Base-by-base conservation (phyloP, 192 early-diverging fungal species). In the Entomortierella lignicola region DNA sequence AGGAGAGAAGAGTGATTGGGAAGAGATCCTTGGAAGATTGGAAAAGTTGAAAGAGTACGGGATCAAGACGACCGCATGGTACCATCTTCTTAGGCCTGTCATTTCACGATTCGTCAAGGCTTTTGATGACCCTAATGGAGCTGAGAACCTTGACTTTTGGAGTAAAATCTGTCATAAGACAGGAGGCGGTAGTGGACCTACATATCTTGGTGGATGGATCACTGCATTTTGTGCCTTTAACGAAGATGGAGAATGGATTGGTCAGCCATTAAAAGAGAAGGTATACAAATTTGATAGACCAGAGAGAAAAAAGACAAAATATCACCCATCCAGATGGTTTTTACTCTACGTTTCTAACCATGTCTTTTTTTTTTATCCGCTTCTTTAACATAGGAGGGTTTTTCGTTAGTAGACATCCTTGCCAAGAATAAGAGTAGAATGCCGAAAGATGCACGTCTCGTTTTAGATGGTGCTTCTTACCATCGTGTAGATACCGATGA, bases 11-110 rank as follows among this genome's bases (percentile, higher is more conserved):
- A 30, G 26, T 7, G 63, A 66, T 52, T 66, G 63, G 63, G 63
- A 66, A 52, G 55, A 66, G n/a, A n/a, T 66, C 4, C 53, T 66
- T 27, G 25, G 27, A 20, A 66, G 41, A 26, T 17, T 55, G 1
- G 63, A 66, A 26, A 66, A 66, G 51, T 52, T 66, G 51, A 30
- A 13, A 18, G 63, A 55, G 39, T 66, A 66, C 55, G 63, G 51
- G 13, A 52, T 55, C 26, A 25, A 37, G 15, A 66, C 63, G 29
- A 66, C 25, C 6, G 32, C 39, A 26, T 66, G 63, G 63, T n/a
- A 37, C 51, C 20, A 55, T 43, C 53, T 66, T 11, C 63, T 66
- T 37, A 54, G 42, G 51, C 31, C 34, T 15, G 63, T 66, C 26
- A 51, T 66, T 37, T 31, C 63, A 5, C 11, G 52, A n/a, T 66